phyloP scores from a whole-genome alignment of 495 filamentous ascomycete genomes.

The Penicillium crystallinum region DNA sequence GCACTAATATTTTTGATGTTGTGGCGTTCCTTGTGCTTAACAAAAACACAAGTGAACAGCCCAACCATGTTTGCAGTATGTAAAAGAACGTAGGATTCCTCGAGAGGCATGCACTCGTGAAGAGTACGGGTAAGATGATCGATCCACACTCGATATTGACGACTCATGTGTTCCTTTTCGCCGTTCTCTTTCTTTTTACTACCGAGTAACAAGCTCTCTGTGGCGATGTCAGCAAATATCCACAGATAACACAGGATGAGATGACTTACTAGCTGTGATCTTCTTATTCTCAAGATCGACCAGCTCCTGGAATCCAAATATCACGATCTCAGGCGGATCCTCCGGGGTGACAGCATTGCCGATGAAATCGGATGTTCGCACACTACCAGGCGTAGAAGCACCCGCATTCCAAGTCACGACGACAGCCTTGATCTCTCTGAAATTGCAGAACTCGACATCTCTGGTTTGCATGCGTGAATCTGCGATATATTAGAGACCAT shows the following conservation, averaged over 20 bases:
- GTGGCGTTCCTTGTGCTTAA: constrained; percentile 69
- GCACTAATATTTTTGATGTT: constrained; percentile 71
- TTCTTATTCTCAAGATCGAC: constrained; percentile 97
- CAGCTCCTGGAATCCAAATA: constrained; percentile 97
- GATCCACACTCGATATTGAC: constrained; percentile 93
- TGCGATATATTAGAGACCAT: constrained; percentile 32
- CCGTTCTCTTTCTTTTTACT: constrained; percentile 84
- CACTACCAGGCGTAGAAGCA: constrained; percentile 76
- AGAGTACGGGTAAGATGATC: constrained; percentile 77
- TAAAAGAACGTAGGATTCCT: constrained; percentile 76
- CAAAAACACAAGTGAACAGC: constrained; percentile 92
- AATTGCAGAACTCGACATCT: constrained; percentile 76
- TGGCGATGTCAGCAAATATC: constrained; percentile 16
- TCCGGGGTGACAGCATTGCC: constrained; percentile 64
- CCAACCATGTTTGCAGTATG: constrained; percentile 89
- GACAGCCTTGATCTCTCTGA: constrained; percentile 70
- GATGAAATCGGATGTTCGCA: constrained; percentile 74
- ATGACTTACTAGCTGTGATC: constrained; percentile 77
- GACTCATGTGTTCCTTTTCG: constrained; percentile 92
- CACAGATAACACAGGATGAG: not conserved
- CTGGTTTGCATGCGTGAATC: constrained; percentile 79
- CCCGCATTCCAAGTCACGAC: constrained; percentile 97
- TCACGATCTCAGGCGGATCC: constrained; percentile 77
- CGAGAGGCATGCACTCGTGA: constrained; percentile 74
- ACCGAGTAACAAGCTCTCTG: constrained; percentile 58